Evolutionary conservation across 2,329 filamentous ascomycete genomes (phyloP).

Genomic region (Colletotrichum gigasporum): DNA sequence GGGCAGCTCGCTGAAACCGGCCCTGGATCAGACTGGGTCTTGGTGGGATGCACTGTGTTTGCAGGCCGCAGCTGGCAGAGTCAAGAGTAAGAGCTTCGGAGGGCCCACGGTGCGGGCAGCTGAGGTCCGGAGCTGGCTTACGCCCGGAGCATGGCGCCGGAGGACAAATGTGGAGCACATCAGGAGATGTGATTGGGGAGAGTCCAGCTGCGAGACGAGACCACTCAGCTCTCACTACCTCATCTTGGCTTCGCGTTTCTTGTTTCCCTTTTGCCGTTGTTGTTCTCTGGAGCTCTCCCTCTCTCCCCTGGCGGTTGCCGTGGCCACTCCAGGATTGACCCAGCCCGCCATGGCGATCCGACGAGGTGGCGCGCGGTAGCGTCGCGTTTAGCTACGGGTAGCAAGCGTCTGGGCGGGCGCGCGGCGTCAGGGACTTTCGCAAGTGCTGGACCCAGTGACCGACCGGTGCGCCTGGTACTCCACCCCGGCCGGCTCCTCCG

Average conservation of each 20-base stretch:
- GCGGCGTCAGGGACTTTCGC: conserved; percentile 29
- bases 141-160: conserved; percentile 13
- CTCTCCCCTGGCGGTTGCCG: background rate
- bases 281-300: background rate
- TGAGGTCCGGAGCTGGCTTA: background rate
- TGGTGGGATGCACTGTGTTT: background rate
- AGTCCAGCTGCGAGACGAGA: background rate
- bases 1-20: background rate
- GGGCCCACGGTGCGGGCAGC: background rate
- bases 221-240: background rate
- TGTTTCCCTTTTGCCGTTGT: background rate
- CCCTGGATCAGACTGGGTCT: conserved; percentile 7
- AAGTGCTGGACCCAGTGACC: too few species aligned
- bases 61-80: background rate
- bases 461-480: too few species aligned
- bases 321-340: background rate
- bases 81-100: background rate
- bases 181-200: conserved; percentile 1
- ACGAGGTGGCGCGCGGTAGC: conserved; percentile 8
- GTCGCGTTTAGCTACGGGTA: conserved; percentile 11
- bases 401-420: conserved; percentile 21
- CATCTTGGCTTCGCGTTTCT: background rate
- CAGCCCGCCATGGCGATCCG: background rate
- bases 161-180: background rate
- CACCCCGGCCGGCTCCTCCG: background rate